These are phyloP conservation scores for Ophiostoma himal-ulmi DNA, from an alignment of 2,329 filamentous ascomycete species.

Conservation along the genomic window DNA sequence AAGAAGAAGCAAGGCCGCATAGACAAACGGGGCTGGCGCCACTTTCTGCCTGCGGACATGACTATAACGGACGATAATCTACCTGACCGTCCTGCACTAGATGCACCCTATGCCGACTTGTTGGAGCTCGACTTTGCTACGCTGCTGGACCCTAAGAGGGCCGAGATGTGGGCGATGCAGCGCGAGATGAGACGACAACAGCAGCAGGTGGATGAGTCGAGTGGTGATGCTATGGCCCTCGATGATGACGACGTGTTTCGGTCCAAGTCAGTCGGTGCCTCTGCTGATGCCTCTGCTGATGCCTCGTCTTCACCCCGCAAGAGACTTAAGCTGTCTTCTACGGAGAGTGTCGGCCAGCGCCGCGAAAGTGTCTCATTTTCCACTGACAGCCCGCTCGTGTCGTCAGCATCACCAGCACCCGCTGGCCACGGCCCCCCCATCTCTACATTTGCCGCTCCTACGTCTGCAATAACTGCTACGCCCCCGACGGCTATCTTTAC, in stretches of 20 bases:
- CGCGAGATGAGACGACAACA: neutral
- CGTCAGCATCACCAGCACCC: neutral
- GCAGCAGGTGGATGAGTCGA: constrained; percentile 30
- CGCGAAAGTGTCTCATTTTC: neutral
- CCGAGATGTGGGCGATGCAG: neutral
- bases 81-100: constrained; percentile 40
- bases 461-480: neutral
- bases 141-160: constrained; percentile 22
- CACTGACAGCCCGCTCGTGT: neutral
- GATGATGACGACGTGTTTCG: neutral
- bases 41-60: constrained; percentile 48
- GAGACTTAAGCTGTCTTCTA: neutral
- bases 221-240: neutral
- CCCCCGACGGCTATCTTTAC: neutral
- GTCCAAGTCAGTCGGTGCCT: neutral
- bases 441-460: neutral
- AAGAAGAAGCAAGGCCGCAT: constrained; percentile 55
- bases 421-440: neutral
- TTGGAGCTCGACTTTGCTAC: constrained; percentile 38
- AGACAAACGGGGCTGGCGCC: constrained; percentile 46
- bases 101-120: constrained; percentile 47
- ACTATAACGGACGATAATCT: constrained; percentile 33
- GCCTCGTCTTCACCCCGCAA: neutral
- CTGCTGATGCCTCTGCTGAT: neutral
- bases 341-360: neutral